A percentile compares a stretch with the other conserved stretches of the same genome.
Conservation (phyloP, 345 rosid genomes). For the Linum tenue region DNA sequence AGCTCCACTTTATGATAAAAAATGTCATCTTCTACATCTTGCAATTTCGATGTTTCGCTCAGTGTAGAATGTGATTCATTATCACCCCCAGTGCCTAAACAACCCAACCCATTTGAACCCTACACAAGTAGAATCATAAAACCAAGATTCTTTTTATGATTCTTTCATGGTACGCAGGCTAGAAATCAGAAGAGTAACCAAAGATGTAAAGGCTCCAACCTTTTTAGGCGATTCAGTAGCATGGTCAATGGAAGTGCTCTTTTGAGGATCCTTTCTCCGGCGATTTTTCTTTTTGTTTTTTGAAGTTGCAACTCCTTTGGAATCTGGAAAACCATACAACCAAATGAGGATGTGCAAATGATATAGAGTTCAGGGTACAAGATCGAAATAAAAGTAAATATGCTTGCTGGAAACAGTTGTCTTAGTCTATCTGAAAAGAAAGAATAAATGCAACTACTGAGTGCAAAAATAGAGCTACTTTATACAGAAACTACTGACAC, state of each 20-base stretch:
- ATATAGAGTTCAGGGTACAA: background rate
- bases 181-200: background rate
- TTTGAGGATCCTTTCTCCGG: conserved; percentile 53
- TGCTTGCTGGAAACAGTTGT: background rate
- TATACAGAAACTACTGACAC: background rate
- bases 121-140: background rate
- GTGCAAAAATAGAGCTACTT: background rate
- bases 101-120: conserved; percentile 11
- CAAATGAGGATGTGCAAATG: background rate
- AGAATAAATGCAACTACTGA: background rate
- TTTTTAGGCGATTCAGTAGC: conserved; percentile 3
- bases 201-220: conserved; percentile 4
- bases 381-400: background rate
- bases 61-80: conserved; percentile 5
- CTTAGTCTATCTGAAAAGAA: conserved; percentile 4
- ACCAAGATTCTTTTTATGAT: background rate
- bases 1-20: conserved; percentile 10
- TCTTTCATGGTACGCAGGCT: background rate
- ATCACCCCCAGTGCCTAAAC: conserved; percentile 1
- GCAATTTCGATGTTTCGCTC: conserved; percentile 8
- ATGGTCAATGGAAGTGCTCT: conserved; percentile 20
- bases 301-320: conserved; percentile 43
- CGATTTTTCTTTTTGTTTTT: conserved; percentile 62
- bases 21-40: conserved; percentile 11
- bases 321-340: conserved; percentile 41